phyloP scores from a whole-genome alignment of 805 yeast genomes.

The Sugiyamaella valdiviana region DNA sequence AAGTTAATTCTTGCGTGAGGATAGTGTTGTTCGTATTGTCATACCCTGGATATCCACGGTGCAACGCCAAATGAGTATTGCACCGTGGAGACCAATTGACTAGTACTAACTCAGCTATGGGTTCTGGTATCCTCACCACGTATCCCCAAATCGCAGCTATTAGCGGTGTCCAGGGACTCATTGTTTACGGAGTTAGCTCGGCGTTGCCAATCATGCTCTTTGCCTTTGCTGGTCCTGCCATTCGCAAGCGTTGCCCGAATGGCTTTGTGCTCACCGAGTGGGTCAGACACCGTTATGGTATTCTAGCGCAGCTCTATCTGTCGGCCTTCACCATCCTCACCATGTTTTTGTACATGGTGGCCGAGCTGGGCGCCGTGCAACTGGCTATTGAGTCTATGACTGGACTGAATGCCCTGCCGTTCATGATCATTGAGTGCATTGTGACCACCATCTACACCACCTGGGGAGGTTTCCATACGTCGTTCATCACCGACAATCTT shows the following conservation, averaged over 20 bases:
- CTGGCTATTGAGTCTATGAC: slow-evolving; percentile 73
- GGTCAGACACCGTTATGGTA: slow-evolving; percentile 81
- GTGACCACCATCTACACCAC: slow-evolving; percentile 84
- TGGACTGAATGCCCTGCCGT: slow-evolving; percentile 71
- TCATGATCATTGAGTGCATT: slow-evolving; percentile 75
- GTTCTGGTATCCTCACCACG: slow-evolving; percentile 81
- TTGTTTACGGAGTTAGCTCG: slow-evolving; percentile 74
- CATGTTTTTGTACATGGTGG: slow-evolving; percentile 71
- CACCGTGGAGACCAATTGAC: slow-evolving; percentile 1
- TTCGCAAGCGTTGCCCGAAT: slow-evolving; percentile 72
- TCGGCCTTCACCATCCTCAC: slow-evolving; percentile 80
- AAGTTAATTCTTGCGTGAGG: slow-evolving; percentile 82
- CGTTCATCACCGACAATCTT: slow-evolving; percentile 79
- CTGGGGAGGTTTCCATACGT: slow-evolving; percentile 82
- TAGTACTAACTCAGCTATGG: slow-evolving; percentile 52
- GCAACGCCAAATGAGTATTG: slow-evolving; percentile 4
- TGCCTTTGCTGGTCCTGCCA: slow-evolving; percentile 73
- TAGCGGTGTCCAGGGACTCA: slow-evolving; percentile 79
- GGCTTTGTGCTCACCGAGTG: slow-evolving; percentile 92
- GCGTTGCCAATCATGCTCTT: slow-evolving; percentile 82
- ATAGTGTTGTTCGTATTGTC: slow-evolving; percentile 28
- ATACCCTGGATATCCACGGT: slow-evolving; percentile 1
- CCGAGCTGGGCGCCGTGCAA: slow-evolving; percentile 77
- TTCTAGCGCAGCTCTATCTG: slow-evolving; percentile 62
- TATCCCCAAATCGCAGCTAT: slow-evolving; percentile 81